Evolutionary conservation across 2,329 filamentous ascomycete species (phyloP).

Genomic region (Cytospora mali): DNA sequence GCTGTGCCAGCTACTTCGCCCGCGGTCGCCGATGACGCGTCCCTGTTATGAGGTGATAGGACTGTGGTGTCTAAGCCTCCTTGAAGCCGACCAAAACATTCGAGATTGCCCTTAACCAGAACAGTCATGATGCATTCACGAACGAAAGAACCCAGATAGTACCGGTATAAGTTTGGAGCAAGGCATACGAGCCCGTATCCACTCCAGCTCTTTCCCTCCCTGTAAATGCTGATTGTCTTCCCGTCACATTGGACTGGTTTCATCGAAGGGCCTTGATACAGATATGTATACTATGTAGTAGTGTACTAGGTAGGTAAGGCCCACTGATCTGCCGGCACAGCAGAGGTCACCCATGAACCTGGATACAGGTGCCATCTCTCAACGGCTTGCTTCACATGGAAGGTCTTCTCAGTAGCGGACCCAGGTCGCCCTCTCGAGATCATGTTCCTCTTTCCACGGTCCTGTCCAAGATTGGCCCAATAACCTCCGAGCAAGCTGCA

Average conservation of each 20-base stretch:
- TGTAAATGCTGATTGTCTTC: neutral
- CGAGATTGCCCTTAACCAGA: too few relatives aligned
- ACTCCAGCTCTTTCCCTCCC: too few relatives aligned
- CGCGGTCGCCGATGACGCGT: slow-evolving; percentile 34
- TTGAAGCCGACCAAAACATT: neutral
- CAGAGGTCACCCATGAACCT: neutral
- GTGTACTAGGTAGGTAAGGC: too few relatives aligned
- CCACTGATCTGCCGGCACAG: slow-evolving; percentile 12
- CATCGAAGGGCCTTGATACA: neutral
- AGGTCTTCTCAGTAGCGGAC: neutral
- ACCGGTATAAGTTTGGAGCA: neutral
- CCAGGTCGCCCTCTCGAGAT: neutral
- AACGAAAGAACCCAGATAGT: too few relatives aligned
- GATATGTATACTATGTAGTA: slow-evolving; percentile 7
- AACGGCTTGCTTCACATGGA: slow-evolving; percentile 6
- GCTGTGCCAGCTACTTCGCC: slow-evolving; percentile 5
- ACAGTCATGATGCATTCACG: too few relatives aligned
- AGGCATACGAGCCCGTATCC: neutral
- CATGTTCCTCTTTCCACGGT: neutral
- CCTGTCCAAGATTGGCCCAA: neutral
- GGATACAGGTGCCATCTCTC: neutral
- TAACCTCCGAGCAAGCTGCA: neutral
- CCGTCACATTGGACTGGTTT: neutral
- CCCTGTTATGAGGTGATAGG: slow-evolving; percentile 12
- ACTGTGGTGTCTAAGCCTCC: neutral